These are phyloP conservation scores for Cryomyces minteri DNA, from an alignment of 495 filamentous ascomycete genomes.

Conservation along the genomic window DNA sequence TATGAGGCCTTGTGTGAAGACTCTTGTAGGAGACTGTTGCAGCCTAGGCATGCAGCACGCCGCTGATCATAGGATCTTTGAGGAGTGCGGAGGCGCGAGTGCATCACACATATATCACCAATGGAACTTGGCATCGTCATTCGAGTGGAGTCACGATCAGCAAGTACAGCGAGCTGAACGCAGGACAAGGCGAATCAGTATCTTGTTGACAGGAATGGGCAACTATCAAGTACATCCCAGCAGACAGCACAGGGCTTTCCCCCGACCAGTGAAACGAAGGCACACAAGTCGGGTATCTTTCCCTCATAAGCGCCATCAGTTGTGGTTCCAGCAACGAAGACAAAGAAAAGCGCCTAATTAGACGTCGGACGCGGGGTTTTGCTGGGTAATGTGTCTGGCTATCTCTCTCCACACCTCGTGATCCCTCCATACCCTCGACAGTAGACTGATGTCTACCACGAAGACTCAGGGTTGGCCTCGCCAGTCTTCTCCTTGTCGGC, in stretches of 20 bases:
- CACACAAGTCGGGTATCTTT: constrained; percentile 63
- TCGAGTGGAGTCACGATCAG: no score
- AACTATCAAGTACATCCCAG: constrained; percentile 46
- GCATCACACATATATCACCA: no score
- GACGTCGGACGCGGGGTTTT: neutral
- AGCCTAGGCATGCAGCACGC: no score
- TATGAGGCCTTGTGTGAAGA: no score
- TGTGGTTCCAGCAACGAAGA: constrained; percentile 17
- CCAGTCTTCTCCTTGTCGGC: constrained; percentile 29
- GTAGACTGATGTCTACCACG: constrained; percentile 42
- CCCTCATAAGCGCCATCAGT: constrained; percentile 81
- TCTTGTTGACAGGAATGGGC: constrained; percentile 10
- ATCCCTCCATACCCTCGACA: neutral
- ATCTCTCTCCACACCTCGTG: constrained; percentile 1
- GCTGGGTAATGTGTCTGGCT: neutral
- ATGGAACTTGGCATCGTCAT: no score
- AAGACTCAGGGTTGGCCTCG: constrained; percentile 23
- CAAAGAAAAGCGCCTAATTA: neutral
- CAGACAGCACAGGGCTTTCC: constrained; percentile 84
- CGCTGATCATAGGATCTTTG: no score
- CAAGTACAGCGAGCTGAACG: neutral
- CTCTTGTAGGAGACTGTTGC: no score
- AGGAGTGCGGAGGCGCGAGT: no score
- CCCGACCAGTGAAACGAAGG: constrained; percentile 31
- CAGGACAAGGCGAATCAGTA: neutral